These are phyloP conservation scores for Phytophthora ramorum DNA, from an alignment of 352 stramenopile species.

Conservation along the genomic window DNA sequence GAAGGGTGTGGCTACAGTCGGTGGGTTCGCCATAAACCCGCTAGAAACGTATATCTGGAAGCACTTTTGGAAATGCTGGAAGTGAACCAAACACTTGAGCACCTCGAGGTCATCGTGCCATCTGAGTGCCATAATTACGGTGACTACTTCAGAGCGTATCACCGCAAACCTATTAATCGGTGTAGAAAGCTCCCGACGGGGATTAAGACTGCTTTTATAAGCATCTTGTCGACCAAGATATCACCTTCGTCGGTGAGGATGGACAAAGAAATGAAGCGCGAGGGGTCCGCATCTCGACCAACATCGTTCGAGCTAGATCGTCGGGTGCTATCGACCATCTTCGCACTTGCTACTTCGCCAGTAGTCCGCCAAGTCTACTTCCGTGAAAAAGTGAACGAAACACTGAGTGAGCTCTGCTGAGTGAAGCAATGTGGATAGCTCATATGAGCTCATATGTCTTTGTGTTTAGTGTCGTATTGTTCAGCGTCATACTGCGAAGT, in stretches of 20 bases:
- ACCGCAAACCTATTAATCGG: constrained; percentile 7
- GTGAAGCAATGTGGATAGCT: not conserved
- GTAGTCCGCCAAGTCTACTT: constrained; percentile 20
- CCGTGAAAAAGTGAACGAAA: constrained; percentile 3
- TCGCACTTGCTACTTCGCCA: constrained; percentile 3
- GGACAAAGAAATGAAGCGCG: not conserved
- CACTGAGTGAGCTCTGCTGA: not conserved
- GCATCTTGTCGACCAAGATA: constrained; percentile 1
- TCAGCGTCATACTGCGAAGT: too few relatives aligned
- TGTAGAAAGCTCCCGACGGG: not conserved
- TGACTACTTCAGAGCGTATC: constrained; percentile 13
- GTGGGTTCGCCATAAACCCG: not conserved
- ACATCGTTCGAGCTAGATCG: constrained; percentile 5
- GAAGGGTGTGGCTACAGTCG: constrained; percentile 1
- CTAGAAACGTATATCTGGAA: constrained; percentile 5
- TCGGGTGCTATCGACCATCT: constrained; percentile 7
- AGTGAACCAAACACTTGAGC: constrained; percentile 19
- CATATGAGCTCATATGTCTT: too few relatives aligned
- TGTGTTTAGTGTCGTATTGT: too few relatives aligned
- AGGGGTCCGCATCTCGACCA: not conserved
- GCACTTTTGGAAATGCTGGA: constrained; percentile 9
- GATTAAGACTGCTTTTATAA: constrained; percentile 12
- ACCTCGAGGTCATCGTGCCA: constrained; percentile 16
- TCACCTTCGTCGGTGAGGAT: not conserved
- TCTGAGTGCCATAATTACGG: constrained; percentile 7